Conservation (phyloP, 805 yeast genomes). For the Pichia deserticola region DNA sequence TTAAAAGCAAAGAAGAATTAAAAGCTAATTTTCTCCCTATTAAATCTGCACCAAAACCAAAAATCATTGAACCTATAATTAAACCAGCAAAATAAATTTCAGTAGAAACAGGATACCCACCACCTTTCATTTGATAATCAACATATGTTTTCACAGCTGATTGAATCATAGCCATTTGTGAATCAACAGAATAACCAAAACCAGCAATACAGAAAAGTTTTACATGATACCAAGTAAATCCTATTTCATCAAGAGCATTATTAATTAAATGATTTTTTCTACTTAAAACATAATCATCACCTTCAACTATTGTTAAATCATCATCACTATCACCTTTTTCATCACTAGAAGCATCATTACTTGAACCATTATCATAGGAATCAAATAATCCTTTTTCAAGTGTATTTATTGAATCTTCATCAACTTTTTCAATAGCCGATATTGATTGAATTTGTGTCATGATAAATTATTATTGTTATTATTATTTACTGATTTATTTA, state of each 20-base stretch:
- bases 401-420: no score
- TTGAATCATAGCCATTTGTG: conserved; percentile 41
- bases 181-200: conserved; percentile 48
- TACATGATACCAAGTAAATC: conserved; percentile 49
- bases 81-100: conserved; percentile 43
- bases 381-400: no score
- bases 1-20: conserved; percentile 38
- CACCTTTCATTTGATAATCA: conserved; percentile 38
- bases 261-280: conserved; percentile 39
- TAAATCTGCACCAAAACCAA: conserved; percentile 50
- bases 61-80: conserved; percentile 42
- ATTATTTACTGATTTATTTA: no score
- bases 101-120: conserved; percentile 35
- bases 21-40: conserved; percentile 49
- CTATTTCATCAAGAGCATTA: conserved; percentile 51
- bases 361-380: neutral
- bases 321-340: conserved; percentile 24
- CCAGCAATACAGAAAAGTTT: conserved; percentile 46
- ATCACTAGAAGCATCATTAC: conserved; percentile 13
- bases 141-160: conserved; percentile 38
- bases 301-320: no score
- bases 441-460: no score
- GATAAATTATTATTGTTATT: no score
- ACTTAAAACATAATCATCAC: conserved; percentile 21
- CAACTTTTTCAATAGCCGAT: no score